These are phyloP conservation scores for Linanthus parryae DNA, from an alignment of 148 eudicot species.

Conservation along the genomic window DNA sequence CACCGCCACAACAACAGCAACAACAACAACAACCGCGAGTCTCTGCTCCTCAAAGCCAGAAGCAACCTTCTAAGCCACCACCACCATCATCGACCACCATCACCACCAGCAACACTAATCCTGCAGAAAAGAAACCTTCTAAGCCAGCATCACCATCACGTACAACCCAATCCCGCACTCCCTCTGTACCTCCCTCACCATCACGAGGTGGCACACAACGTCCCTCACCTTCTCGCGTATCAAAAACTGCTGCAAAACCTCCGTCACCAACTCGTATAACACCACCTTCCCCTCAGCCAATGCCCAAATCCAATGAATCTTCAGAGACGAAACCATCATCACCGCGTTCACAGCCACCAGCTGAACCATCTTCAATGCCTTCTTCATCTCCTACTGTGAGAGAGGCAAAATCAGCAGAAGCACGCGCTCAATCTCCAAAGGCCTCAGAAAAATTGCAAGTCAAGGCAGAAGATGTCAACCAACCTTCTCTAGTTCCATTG, in stretches of 20 bases:
- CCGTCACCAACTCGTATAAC: conserved; percentile 2
- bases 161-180: no score
- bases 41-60: not conserved
- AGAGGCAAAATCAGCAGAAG: not conserved
- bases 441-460: no score
- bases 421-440: not conserved
- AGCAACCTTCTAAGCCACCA: not conserved
- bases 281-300: not conserved
- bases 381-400: not conserved
- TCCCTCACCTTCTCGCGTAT: no score
- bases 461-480: no score
- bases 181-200: no score
- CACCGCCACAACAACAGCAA: not conserved
- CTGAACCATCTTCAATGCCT: conserved; percentile 1
- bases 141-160: conserved; percentile 9
- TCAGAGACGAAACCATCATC: no score
- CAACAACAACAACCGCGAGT: not conserved
- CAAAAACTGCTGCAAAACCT: not conserved
- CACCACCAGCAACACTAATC: conserved; percentile 10
- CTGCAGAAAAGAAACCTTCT: not conserved
- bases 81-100: not conserved
- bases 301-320: not conserved
- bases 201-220: no score
- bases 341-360: not conserved
- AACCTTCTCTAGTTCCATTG: no score